phyloP scores from a whole-genome alignment of 176 grass and related monocot genomes.

The Paspalum vaginatum region DNA sequence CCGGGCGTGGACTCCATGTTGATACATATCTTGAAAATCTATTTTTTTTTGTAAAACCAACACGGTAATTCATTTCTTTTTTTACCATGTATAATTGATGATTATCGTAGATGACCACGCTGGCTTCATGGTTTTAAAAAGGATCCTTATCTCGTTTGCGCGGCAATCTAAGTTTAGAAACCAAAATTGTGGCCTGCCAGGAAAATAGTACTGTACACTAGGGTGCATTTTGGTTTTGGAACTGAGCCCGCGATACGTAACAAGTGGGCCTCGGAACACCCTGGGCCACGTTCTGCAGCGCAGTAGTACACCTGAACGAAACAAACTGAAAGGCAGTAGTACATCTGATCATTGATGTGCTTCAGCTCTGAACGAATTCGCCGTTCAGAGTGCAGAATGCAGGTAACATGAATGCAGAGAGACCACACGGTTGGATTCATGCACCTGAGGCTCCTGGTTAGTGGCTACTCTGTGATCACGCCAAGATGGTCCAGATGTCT shows the following conservation, averaged over 20 bases:
- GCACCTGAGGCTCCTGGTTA: not conserved
- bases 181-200: not conserved
- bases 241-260: not conserved
- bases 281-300: not conserved
- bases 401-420: not conserved
- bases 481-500: not conserved
- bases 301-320: not conserved
- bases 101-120: too few species aligned
- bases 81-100: too few species aligned
- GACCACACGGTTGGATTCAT: not conserved
- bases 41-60: not conserved
- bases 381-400: not conserved
- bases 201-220: too few species aligned
- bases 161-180: too few species aligned
- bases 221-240: too few species aligned
- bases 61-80: too few species aligned
- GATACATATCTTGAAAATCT: not conserved
- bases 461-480: not conserved
- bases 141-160: too few species aligned
- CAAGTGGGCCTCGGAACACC: not conserved
- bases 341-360: too few species aligned
- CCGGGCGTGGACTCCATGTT: constrained; percentile 14
- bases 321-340: not conserved
- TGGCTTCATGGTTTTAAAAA: too few species aligned
- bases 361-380: not conserved